Evolutionary conservation across 1,284 basidiomycete genomes (phyloP).

Genomic region (Fomes fomentarius): DNA sequence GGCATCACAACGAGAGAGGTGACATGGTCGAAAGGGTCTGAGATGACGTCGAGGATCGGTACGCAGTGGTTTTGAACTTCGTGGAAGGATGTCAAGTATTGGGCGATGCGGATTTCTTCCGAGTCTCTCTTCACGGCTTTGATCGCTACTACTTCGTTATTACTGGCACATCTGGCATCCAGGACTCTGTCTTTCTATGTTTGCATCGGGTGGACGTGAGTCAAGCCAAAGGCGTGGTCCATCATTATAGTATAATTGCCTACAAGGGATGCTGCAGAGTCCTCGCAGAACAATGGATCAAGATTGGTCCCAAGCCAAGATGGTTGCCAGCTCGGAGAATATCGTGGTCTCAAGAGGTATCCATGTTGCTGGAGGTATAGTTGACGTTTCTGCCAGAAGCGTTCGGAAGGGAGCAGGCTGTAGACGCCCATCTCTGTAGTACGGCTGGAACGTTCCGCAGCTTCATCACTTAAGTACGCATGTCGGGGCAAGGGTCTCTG

Average conservation of each 20-base stretch:
- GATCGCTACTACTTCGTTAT: slow-evolving; percentile 25
- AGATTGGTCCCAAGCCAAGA: slow-evolving; percentile 9
- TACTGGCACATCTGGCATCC: slow-evolving; percentile 25
- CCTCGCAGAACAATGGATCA: slow-evolving; percentile 11
- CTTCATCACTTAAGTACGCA: too few species aligned
- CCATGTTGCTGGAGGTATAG: not conserved
- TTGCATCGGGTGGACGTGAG: not conserved
- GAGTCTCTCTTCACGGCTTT: slow-evolving; percentile 17
- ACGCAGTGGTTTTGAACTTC: slow-evolving; percentile 23
- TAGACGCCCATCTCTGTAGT: too few species aligned
- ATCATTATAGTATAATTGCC: too few species aligned
- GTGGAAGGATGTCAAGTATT: slow-evolving; percentile 7
- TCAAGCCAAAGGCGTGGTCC: not conserved
- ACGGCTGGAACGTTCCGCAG: too few species aligned
- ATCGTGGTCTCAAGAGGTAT: slow-evolving; percentile 6
- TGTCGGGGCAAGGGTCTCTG: too few species aligned
- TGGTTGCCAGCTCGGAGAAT: slow-evolving; percentile 3
- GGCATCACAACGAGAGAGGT: slow-evolving; percentile 30
- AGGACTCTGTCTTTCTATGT: slow-evolving; percentile 14
- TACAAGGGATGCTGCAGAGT: slow-evolving; percentile 6
- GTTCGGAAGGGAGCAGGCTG: not conserved
- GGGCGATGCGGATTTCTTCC: slow-evolving; percentile 16
- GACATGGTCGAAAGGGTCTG: slow-evolving; percentile 16
- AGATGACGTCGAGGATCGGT: slow-evolving; percentile 22
- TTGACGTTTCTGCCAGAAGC: slow-evolving; percentile 8